phyloP scores from a whole-genome alignment of 2,329 filamentous ascomycete species.

The Monilinia vaccinii-corymbosi region DNA sequence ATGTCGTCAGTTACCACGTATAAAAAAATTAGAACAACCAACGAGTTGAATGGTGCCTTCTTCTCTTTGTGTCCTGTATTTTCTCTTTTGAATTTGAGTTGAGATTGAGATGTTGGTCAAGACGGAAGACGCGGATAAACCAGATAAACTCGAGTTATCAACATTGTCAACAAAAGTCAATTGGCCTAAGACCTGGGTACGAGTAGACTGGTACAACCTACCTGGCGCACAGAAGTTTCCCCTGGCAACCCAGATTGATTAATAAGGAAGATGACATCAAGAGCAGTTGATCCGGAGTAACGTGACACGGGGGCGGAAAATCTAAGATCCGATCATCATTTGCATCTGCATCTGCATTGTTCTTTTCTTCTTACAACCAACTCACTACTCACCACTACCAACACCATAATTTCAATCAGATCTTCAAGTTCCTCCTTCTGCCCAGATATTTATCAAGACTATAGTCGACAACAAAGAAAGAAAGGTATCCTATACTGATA shows the following conservation, averaged over 20 bases:
- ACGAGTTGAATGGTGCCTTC: neutral
- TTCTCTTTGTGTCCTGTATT: neutral
- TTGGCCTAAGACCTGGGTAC: too few species aligned
- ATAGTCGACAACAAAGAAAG: neutral
- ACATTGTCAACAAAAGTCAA: constrained; percentile 4
- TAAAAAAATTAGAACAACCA: neutral
- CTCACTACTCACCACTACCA: neutral
- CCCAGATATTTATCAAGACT: neutral
- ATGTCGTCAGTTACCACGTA: neutral
- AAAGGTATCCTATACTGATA: neutral
- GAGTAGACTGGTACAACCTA: too few species aligned
- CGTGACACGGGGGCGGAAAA: neutral
- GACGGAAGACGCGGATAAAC: constrained; percentile 3
- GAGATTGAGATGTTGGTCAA: neutral
- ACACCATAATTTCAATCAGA: neutral
- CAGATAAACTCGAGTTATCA: neutral
- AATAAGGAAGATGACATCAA: too few species aligned
- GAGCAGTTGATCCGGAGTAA: too few species aligned
- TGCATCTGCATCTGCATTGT: neutral
- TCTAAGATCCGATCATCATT: neutral
- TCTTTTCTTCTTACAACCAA: too few species aligned
- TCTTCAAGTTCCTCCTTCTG: neutral
- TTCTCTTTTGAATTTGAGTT: neutral
- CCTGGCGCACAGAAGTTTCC: constrained; percentile 2
- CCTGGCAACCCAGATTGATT: neutral